Conservation (phyloP, 176 grass and related monocot species). For the Saccharum spontaneum region DNA sequence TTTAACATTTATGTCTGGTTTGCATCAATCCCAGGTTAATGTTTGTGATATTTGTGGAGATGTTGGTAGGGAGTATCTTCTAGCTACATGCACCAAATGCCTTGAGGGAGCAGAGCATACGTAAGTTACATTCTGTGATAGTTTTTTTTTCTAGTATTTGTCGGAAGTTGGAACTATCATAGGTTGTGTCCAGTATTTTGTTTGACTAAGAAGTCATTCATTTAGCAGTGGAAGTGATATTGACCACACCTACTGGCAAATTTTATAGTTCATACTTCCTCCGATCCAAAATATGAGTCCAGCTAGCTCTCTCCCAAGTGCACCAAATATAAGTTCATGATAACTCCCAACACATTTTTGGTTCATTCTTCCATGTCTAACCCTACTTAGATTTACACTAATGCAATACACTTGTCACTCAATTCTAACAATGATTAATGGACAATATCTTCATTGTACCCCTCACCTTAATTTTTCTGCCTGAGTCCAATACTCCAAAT, state of each 20-base stretch:
- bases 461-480: not conserved
- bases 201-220: conserved; percentile 7
- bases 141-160: not conserved
- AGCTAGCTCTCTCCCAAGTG: not conserved
- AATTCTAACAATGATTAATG: not conserved
- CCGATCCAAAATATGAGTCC: not conserved
- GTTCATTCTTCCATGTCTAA: not conserved
- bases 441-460: not conserved
- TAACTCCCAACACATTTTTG: not conserved
- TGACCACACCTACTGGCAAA: not conserved
- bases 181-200: not conserved
- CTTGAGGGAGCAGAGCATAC: conserved; percentile 91
- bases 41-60: conserved; percentile 99
- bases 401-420: not conserved
- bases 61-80: conserved; percentile 83
- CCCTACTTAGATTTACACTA: not conserved
- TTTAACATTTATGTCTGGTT: conserved; percentile 29
- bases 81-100: conserved; percentile 92
- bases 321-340: not conserved
- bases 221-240: conserved; percentile 23
- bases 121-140: conserved; percentile 57
- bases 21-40: conserved; percentile 64
- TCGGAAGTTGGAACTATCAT: conserved; percentile 9
- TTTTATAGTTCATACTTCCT: not conserved
- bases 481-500: not conserved